Conservation (phyloP, 129 eudicot genomes). For the Escallonia herrerae region DNA sequence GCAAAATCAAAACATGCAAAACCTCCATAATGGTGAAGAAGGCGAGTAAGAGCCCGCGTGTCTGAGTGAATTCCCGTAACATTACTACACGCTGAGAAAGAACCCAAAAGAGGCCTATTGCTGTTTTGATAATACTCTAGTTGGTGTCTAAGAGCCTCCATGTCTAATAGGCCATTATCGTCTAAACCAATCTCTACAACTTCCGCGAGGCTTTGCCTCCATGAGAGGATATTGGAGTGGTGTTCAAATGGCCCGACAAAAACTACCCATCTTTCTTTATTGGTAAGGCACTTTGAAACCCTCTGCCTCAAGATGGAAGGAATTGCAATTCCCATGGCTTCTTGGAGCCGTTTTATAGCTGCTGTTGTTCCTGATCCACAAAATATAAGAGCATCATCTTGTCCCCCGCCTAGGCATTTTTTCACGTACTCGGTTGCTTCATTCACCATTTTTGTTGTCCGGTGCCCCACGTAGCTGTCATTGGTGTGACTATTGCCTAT, state of each 20-base stretch:
- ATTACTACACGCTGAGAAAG: constrained; percentile 91
- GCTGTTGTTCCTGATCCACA: constrained; percentile 88
- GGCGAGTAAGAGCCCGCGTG: constrained; percentile 43
- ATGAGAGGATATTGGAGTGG: constrained; percentile 77
- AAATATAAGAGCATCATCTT: constrained; percentile 53
- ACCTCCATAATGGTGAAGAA: constrained; percentile 64
- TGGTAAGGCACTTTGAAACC: constrained; percentile 23
- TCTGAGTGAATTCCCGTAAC: constrained; percentile 58
- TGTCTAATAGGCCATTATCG: constrained; percentile 39
- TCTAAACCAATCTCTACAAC: constrained; percentile 70
- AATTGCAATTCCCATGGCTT: constrained; percentile 58
- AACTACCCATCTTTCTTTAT: constrained; percentile 75
- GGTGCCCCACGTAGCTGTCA: constrained; percentile 65
- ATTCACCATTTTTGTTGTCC: constrained; percentile 41
- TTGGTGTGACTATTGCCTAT: constrained; percentile 76
- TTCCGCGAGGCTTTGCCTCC: constrained; percentile 76
- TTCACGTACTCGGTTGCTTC: constrained; percentile 47
- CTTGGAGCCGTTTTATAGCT: constrained; percentile 80
- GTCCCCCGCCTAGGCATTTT: constrained; percentile 66
- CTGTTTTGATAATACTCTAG: constrained; percentile 23
- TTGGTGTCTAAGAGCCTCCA: constrained; percentile 32
- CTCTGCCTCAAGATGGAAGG: constrained; percentile 48
- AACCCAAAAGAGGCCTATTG: constrained; percentile 61
- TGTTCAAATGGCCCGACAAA: constrained; percentile 82
- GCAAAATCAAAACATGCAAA: constrained; percentile 86